phyloP scores from a whole-genome alignment of 2,329 filamentous ascomycete species.

The Colletotrichum sp. region DNA sequence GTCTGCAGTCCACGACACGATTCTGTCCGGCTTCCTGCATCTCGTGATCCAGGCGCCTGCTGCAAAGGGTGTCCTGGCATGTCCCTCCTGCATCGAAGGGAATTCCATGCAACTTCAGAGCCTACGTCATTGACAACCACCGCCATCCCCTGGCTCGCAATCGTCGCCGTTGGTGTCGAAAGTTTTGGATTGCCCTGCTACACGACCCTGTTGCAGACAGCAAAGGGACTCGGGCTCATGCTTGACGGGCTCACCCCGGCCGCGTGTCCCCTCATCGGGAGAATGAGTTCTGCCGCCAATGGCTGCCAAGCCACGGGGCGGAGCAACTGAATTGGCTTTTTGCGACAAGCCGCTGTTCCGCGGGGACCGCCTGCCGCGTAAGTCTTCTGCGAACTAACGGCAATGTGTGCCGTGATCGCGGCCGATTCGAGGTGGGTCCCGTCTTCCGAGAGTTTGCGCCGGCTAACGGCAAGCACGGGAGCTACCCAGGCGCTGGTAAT shows the following conservation, averaged over 20 bases:
- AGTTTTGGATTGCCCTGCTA: background rate
- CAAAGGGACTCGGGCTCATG: background rate
- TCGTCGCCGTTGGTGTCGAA: background rate
- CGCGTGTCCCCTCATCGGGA: background rate
- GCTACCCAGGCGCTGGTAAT: background rate
- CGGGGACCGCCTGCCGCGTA: background rate
- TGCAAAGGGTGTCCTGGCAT: background rate
- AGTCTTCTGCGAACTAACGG: background rate
- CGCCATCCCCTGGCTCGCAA: background rate
- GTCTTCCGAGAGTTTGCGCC: background rate
- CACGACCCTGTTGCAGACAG: background rate
- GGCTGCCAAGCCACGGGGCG: background rate
- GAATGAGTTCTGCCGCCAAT: background rate
- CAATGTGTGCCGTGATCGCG: background rate
- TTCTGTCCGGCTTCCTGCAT: background rate
- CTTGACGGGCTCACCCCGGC: conserved; percentile 3
- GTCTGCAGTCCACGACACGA: background rate
- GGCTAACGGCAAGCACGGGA: background rate
- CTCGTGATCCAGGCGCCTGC: background rate
- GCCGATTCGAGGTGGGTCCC: background rate
- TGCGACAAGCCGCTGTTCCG: background rate
- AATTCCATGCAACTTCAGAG: background rate
- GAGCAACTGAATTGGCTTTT: background rate
- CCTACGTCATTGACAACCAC: background rate
- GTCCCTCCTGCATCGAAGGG: background rate